Evolutionary conservation across 2,329 filamentous ascomycete genomes (phyloP), one percentile per base, ranked within the genome.

Genomic region (Alternaria rosae): DNA sequence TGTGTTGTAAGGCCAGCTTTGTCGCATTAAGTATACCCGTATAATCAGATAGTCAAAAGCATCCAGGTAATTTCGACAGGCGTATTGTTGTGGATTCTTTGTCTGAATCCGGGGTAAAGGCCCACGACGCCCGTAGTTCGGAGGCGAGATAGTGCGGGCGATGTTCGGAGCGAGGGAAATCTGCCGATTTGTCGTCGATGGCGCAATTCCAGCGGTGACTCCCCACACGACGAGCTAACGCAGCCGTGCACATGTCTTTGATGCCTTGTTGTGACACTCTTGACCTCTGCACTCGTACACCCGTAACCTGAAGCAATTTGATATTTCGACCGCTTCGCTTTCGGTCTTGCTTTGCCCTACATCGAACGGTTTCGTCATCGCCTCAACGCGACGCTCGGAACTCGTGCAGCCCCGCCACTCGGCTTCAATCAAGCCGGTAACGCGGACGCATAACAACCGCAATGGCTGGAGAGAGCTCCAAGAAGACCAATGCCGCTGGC

Each of bases 181-280:
- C 41, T 66, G 67, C 70, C 71, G 72, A 72, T 73, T 69, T 53
- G 56, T 42, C 23, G 42, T 54, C 62, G 68, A 77, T 77, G 70
- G 74, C 73, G 75, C 72, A 72, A 77, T 77, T 63, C 57, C 65
- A 71, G 72, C 71, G 69, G 70, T 77, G 74, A 77, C 75, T 77
- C 74, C 67, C 63, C 67, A 71, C 67, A 71, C 63, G 66, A 60
- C 62, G 58, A 35, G 44, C 68, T 62, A 69, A 68, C 44, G 69
- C 70, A 50, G 66, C 70, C 71, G 70, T 69, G 67, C 67, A 72
- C 66, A 61, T 55, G 63, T 59, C 61, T 57, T 56, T 60, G 56
- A 61, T 54, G 47, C 61, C 59, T 65, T 61, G 20, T 32, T 26
- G 48, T 48, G 15, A 25, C 54, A 32, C 59, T 41, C 43, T 50